phyloP scores from a whole-genome alignment of 2,329 filamentous ascomycete species.

The Hortaea werneckii region DNA sequence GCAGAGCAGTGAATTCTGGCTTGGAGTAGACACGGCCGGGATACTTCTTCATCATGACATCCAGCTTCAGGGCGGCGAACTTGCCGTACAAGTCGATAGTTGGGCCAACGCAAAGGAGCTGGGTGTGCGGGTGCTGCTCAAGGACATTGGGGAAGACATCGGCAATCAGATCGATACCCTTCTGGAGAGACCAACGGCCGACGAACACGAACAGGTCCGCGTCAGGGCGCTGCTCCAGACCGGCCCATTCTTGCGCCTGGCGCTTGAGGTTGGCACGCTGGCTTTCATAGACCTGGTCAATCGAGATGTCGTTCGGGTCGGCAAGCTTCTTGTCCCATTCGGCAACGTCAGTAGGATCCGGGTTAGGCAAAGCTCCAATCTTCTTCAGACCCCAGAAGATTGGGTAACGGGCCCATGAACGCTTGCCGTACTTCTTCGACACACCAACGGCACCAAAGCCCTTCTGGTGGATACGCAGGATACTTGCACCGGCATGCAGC shows the following conservation, averaged over 20 bases:
- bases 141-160: conserved; percentile 56
- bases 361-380: conserved; percentile 54
- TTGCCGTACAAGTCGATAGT: conserved; percentile 60
- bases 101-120: conserved; percentile 54
- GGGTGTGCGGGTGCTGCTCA: conserved; percentile 49
- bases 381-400: conserved; percentile 59
- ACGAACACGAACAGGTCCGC: conserved; percentile 60
- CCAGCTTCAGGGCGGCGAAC: conserved; percentile 56
- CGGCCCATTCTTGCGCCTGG: conserved; percentile 59
- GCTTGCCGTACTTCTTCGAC: conserved; percentile 58
- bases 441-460: conserved; percentile 60
- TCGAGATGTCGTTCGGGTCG: conserved; percentile 38
- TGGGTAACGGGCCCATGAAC: conserved; percentile 55
- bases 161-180: conserved; percentile 58
- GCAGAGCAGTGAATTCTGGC: conserved; percentile 56
- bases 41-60: conserved; percentile 54
- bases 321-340: conserved; percentile 48
- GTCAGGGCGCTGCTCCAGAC: conserved; percentile 49
- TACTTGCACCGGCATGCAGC: conserved; percentile 55
- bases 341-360: conserved; percentile 54
- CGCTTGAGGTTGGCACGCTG: conserved; percentile 44
- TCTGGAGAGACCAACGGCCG: conserved; percentile 59
- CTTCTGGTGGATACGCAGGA: conserved; percentile 56
- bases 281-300: conserved; percentile 47
- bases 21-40: conserved; percentile 57